Base-by-base conservation (phyloP, 441 rosid genomes). In the Rhodomyrtus psidioides region DNA sequence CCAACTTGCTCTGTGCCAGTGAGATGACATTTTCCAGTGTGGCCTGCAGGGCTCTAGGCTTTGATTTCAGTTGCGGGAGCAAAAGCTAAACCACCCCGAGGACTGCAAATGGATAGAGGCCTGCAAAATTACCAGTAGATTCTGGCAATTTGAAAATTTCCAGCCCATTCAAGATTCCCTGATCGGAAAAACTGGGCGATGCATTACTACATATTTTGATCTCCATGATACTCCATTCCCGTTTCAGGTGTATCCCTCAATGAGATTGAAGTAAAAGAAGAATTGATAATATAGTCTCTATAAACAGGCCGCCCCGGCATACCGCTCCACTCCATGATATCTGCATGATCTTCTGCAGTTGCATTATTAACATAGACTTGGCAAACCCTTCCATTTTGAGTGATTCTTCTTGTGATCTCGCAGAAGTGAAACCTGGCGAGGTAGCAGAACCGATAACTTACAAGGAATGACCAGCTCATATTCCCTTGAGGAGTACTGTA, bases 391-490 rank as follows among this genome's bases (percentile, higher is more conserved):
- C 2, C 59, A 28, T 65, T 46, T 57, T 84, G 44, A 26, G 49
- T 28, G n/a, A 83, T 39, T 74, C 70, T n/a, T 83, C 55, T 39
- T n/a, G 56, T 55, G 57, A 89, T 84, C 84, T 90, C 91, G 76
- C 89, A 85, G 65, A 90, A 85, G 76, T 91, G 90, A 53, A 91
- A 85, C 85, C 89, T 85, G 59, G 88, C 83, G 26, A 65, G 46
- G 76, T 65, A 65, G 46, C 76, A 65, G 26, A 65, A 65, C 76
- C 46, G 26, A 9, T 46, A 34, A 65, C 88, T 90, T 13, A 88
- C 87, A 0, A 56, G 58, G 57, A 89, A 91, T 39, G 12, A 23
- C 90, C 90, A 90, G 39, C 88, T 89, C 9, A 89, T 57, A 55
- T 83, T 53, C 26, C 34, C 74, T 10, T 27, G 49, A 15, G 82